phyloP scores from a whole-genome alignment of 805 yeast genomes.

The Hyphopichia homilentoma region DNA sequence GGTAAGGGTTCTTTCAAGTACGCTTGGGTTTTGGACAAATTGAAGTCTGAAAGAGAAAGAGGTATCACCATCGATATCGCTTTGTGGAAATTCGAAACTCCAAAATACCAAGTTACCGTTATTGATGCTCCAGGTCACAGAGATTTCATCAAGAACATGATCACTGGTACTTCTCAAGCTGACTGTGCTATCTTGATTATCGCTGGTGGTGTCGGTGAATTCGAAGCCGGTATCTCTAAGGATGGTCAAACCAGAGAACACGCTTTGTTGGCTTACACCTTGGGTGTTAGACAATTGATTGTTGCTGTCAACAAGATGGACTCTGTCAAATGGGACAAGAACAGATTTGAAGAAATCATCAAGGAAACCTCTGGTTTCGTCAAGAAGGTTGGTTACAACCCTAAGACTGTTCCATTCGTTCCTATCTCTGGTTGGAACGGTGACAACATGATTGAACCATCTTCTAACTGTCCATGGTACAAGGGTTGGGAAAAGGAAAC shows the following conservation, averaged over 20 bases:
- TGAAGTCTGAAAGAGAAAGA: slow-evolving; percentile 95
- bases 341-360: slow-evolving; percentile 73
- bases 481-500: slow-evolving; percentile 82
- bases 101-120: slow-evolving; percentile 84
- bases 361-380: slow-evolving; percentile 77
- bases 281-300: slow-evolving; percentile 83
- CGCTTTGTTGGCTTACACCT: slow-evolving; percentile 85
- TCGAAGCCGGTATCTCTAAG: slow-evolving; percentile 93
- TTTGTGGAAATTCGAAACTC: slow-evolving; percentile 86
- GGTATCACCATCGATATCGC: slow-evolving; percentile 96
- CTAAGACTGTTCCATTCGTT: slow-evolving; percentile 79
- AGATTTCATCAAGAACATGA: slow-evolving; percentile 95
- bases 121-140: slow-evolving; percentile 96
- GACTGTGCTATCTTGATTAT: slow-evolving; percentile 88
- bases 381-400: slow-evolving; percentile 83
- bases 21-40: slow-evolving; percentile 96
- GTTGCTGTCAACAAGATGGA: slow-evolving; percentile 96
- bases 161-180: slow-evolving; percentile 93
- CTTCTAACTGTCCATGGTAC: slow-evolving; percentile 83
- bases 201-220: slow-evolving; percentile 92
- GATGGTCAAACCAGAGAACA: slow-evolving; percentile 94
- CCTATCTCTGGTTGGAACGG: slow-evolving; percentile 93
- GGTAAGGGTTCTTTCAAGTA: slow-evolving; percentile 97
- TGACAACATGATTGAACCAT: slow-evolving; percentile 87
- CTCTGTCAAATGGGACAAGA: slow-evolving; percentile 83